phyloP scores from a whole-genome alignment of 345 rosid genomes.

The Psidium guajava region DNA sequence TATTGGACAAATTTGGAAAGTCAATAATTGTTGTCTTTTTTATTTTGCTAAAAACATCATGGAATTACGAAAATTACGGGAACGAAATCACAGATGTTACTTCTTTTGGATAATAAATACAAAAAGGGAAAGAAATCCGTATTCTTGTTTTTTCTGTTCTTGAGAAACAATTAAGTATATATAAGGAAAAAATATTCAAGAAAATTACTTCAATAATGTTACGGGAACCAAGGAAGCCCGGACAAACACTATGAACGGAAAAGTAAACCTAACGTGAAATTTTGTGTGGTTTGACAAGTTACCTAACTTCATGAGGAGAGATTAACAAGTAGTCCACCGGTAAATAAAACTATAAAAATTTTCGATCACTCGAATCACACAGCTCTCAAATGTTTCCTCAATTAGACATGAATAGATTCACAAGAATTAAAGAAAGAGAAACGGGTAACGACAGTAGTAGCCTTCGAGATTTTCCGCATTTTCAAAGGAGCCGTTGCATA shows the following conservation, averaged over 20 bases:
- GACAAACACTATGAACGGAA: background rate
- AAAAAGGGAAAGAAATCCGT: background rate
- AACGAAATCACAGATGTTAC: background rate
- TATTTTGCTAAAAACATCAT: too few species aligned
- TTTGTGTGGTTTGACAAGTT: background rate
- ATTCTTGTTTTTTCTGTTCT: background rate
- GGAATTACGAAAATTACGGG: background rate
- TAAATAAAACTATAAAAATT: background rate
- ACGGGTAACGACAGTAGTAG: too few species aligned
- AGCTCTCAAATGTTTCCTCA: background rate
- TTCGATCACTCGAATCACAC: background rate
- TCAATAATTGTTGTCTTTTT: too few species aligned
- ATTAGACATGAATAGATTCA: background rate
- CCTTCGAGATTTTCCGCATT: background rate
- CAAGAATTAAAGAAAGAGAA: too few species aligned
- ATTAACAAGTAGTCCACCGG: background rate
- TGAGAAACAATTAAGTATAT: too few species aligned
- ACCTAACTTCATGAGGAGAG: background rate
- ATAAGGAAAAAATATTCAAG: too few species aligned
- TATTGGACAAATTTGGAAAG: background rate
- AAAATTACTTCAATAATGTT: background rate
- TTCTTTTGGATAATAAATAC: background rate
- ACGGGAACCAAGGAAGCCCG: background rate
- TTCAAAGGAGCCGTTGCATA: background rate
- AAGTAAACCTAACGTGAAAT: background rate